Base-by-base conservation (phyloP, 2,329 filamentous ascomycete species). In the Verticillium longisporum region DNA sequence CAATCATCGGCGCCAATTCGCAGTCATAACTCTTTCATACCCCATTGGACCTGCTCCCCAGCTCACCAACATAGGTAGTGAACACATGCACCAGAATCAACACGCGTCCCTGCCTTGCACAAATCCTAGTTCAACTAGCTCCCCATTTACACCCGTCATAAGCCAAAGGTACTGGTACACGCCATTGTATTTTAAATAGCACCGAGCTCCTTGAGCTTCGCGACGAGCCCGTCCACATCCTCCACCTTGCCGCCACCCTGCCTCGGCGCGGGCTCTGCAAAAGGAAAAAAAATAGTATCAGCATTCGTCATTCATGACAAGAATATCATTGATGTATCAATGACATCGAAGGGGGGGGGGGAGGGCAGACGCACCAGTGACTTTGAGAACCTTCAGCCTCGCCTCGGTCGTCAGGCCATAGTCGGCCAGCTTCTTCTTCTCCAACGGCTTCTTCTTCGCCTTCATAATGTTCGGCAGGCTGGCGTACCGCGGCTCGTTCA, bases 401-500 rank as follows among this genome's bases (percentile, higher is more conserved):
- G 83, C 87, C 74, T 84, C 83, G 59, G 84, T 85, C 69, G 92
- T 88, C 54, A 97, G 77, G 1, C 90, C 91, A 74, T 90, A 90
- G 72, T 99, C 95, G 61, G 80, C 83, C 74, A 97, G 75, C 66
- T 84, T 91, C 83, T 92, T 89, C 89, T 97, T 98, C 71, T 95
- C 92, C 69, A 99, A 72, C 72, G 91, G 91, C 89, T 99, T 99
- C 90, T 98, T 99, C 90, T 99, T 99, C 59, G 95, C 95, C 88
- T 98, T 99, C 95, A 99, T 99, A 67, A 99, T 98, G 74, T 98
- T 98, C 58, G 93, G 94, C 84, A 99, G 76, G 76, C 87, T 97
- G 26, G 94, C 95, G 75, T 97, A 99, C 66, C 95, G 83, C 62
- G 95, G 95, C 84, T 96, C 92, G 73, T 99, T 99, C 74, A 99